Conservation (phyloP, 768 basidiomycete genomes). For the Guyanaporus albipodus region DNA sequence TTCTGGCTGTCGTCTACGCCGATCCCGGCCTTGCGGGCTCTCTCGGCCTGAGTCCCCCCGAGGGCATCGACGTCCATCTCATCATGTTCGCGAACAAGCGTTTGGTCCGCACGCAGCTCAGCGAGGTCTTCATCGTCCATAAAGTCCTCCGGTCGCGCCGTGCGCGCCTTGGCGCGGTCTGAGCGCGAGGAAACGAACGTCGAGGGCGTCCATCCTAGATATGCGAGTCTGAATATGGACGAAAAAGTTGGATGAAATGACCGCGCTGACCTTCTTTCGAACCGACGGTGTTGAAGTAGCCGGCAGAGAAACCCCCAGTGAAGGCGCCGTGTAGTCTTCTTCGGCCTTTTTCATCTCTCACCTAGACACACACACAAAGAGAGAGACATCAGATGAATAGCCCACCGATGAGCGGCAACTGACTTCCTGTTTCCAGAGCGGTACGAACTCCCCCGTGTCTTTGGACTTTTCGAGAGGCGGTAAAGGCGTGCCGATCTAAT, state of each 20-base stretch:
- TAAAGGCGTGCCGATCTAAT: slow-evolving; percentile 90
- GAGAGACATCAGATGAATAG: slow-evolving; percentile 16
- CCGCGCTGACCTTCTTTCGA: slow-evolving; percentile 78
- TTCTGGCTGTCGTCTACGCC: slow-evolving; percentile 42
- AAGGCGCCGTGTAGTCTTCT: slow-evolving; percentile 96
- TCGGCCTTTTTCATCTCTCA: slow-evolving; percentile 90
- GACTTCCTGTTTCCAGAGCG: slow-evolving; percentile 97
- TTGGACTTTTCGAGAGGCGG: slow-evolving; percentile 93
- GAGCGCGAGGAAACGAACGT: slow-evolving; percentile 88
- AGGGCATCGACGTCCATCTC: slow-evolving; percentile 68
- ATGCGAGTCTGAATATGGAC: background rate
- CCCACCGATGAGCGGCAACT: slow-evolving; percentile 22
- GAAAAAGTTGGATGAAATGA: background rate
- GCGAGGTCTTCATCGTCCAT: slow-evolving; percentile 99
- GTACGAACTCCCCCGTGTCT: slow-evolving; percentile 92
- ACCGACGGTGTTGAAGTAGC: slow-evolving; percentile 94
- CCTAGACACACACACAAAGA: no score
- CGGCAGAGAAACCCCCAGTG: slow-evolving; percentile 96
- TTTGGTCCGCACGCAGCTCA: slow-evolving; percentile 69
- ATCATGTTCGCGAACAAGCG: slow-evolving; percentile 75
- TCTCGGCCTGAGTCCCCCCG: slow-evolving; percentile 52
- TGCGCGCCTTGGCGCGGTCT: slow-evolving; percentile 61
- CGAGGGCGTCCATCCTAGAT: slow-evolving; percentile 87
- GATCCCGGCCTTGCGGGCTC: slow-evolving; percentile 26
- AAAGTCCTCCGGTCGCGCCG: slow-evolving; percentile 80